phyloP scores from a whole-genome alignment of 2,329 filamentous ascomycete genomes.

The Phyllosticta capitalensis region DNA sequence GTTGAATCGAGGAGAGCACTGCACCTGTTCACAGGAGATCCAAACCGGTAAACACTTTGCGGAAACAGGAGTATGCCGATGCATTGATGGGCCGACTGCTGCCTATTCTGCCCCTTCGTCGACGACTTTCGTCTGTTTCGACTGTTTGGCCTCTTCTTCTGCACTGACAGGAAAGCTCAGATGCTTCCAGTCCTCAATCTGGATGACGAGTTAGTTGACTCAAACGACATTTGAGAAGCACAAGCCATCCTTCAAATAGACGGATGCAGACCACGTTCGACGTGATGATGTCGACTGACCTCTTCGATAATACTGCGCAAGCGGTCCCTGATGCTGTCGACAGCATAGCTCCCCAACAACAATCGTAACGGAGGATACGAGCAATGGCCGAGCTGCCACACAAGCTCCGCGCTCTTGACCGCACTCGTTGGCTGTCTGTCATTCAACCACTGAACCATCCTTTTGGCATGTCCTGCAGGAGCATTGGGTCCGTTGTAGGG shows the following conservation, averaged over 20 bases:
- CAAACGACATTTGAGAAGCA: not conserved
- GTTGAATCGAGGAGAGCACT: too few species aligned
- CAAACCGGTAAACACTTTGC: too few species aligned
- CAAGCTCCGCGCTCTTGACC: slow-evolving; percentile 82
- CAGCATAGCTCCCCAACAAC: slow-evolving; percentile 85
- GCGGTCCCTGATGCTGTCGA: slow-evolving; percentile 88
- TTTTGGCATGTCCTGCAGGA: slow-evolving; percentile 77
- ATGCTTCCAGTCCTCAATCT: slow-evolving; percentile 75
- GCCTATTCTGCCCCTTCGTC: slow-evolving; percentile 3
- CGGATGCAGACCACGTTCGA: not conserved
- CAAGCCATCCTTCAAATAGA: not conserved
- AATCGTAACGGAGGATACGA: slow-evolving; percentile 82
- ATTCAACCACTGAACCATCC: slow-evolving; percentile 90
- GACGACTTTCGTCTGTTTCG: not conserved
- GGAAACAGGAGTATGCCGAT: too few species aligned
- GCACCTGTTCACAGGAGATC: too few species aligned
- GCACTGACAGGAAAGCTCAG: slow-evolving; percentile 52
- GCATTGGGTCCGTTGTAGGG: slow-evolving; percentile 69
- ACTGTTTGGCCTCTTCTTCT: slow-evolving; percentile 24
- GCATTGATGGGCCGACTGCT: not conserved
- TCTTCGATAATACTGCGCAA: slow-evolving; percentile 89
- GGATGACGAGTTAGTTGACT: not conserved
- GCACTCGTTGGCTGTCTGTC: slow-evolving; percentile 88
- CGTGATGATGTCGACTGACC: slow-evolving; percentile 36
- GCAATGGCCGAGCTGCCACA: slow-evolving; percentile 91